Evolutionary conservation across 352 stramenopile genomes (phyloP), one percentile per base, ranked within the genome.

Genomic region (Globisporangium middletonii): DNA sequence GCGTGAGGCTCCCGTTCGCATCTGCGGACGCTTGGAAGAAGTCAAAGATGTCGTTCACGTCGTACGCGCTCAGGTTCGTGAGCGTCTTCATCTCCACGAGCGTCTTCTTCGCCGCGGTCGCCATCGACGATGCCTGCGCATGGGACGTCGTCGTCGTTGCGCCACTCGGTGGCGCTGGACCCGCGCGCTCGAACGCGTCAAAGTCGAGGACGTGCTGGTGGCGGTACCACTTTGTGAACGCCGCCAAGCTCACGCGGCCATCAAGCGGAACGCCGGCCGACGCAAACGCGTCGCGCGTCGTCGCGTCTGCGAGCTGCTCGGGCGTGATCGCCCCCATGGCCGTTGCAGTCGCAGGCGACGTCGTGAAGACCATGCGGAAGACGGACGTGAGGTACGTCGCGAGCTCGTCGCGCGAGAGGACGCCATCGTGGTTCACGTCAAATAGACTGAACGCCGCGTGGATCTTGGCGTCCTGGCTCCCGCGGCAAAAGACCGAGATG

Each of bases 161-260:
- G 33, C 33, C 33, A 38, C 12, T 38, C 33, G 33, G 33, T 9
- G 4, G 33, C 4, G 33, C 9, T 9, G 33, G 33, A 9, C 33
- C 5, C 6, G 12, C 33, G 33, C 12, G 33, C 33, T 61, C 50
- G 53, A 60, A 27, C 49, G 55, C 60, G 19, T 55, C 47, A 45
- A 71, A 53, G 37, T 64, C 45, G 28, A 65, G 48, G 46, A 65
- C 23, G 16, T 61, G 41, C 59, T 84, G 72, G 15, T 53, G 69
- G 48, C 65, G 73, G 54, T 92, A 95, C 88, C 88, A 96, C 45
- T 85, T 76, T 4, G 77, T 88, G 59, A 96, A 96, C 58, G 95
- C 88, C 1, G 83, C 67, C 37, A 90, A 86, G 57, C 79, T 92
- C 44, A 96, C 57, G 4, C 73, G 71, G 0, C 70, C 83, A 52